Evolutionary conservation across 2,329 filamentous ascomycete species (phyloP).

Genomic region (Neofusicoccum umdonicola): DNA sequence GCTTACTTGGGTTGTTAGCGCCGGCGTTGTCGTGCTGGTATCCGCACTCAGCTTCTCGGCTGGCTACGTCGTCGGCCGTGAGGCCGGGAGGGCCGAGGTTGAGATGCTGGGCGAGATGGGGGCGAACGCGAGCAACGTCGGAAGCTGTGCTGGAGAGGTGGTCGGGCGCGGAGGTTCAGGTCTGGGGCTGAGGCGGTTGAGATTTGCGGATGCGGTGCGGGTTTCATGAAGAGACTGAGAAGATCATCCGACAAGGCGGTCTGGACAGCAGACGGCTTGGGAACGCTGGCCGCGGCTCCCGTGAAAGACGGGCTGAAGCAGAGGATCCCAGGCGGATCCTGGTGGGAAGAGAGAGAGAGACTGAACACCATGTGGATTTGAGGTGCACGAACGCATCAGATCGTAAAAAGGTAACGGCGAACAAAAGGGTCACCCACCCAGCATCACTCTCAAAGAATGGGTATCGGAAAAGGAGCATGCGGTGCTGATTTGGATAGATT

Average conservation of each 20-base stretch:
- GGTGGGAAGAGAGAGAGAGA: no score
- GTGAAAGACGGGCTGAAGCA: no score
- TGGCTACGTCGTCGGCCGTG: slow-evolving; percentile 61
- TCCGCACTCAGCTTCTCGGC: slow-evolving; percentile 65
- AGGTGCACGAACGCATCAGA: no score
- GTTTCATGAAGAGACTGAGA: background rate
- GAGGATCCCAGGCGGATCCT: no score
- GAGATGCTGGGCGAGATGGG: slow-evolving; percentile 38
- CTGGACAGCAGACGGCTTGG: background rate
- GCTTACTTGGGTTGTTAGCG: slow-evolving; percentile 65
- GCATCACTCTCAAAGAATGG: no score
- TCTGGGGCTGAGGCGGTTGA: slow-evolving; percentile 10
- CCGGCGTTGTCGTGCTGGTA: slow-evolving; percentile 63
- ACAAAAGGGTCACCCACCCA: no score
- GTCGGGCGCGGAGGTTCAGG: background rate
- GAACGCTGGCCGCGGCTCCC: background rate
- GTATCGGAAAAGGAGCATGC: no score
- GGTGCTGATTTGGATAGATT: no score
- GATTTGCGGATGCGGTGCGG: slow-evolving; percentile 14
- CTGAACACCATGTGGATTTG: no score
- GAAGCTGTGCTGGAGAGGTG: slow-evolving; percentile 3
- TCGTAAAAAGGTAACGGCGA: no score
- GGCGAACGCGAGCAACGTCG: slow-evolving; percentile 16
- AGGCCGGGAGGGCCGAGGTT: slow-evolving; percentile 55
- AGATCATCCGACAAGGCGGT: background rate